A percentile compares a stretch with the other conserved stretches of the same genome.
These are phyloP conservation scores for Botryotinia narcissicola DNA, from an alignment of 2,329 filamentous ascomycete genomes.

Conservation along the genomic window DNA sequence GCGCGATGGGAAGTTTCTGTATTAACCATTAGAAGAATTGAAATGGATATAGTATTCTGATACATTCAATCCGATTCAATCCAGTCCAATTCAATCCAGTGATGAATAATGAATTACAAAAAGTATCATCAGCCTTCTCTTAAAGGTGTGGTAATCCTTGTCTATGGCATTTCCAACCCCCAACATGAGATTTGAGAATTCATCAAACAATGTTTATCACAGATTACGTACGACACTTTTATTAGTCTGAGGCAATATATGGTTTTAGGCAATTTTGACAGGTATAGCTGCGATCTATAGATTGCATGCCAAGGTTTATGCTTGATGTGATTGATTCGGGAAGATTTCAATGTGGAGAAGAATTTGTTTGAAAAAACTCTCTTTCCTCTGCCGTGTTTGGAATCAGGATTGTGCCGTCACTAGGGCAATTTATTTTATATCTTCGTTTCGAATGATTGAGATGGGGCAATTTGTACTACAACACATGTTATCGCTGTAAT, in stretches of 20 bases:
- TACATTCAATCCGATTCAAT: not conserved
- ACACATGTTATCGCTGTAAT: not conserved
- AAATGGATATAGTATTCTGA: not conserved
- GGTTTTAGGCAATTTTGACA: not conserved
- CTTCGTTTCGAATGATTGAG: not conserved
- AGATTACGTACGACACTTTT: not conserved
- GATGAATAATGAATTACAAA: slow-evolving; percentile 1
- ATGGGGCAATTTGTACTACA: not conserved
- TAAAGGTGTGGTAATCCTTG: slow-evolving; percentile 9
- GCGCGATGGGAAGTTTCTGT: not conserved
- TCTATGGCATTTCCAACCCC: not conserved
- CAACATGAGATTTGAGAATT: not conserved
- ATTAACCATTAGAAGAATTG: not conserved
- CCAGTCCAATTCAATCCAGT: not conserved
- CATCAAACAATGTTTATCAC: not conserved
- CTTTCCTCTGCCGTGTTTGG: not conserved
- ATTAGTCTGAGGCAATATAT: not conserved
- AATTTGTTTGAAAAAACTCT: not conserved
- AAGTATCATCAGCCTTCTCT: slow-evolving; percentile 10
- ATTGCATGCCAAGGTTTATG: not conserved
- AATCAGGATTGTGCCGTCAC: not conserved
- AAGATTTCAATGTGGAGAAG: slow-evolving; percentile 1
- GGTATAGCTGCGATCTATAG: not conserved
- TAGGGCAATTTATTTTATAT: not conserved
- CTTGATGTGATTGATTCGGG: not conserved